A percentile compares a stretch with the other conserved stretches of the same genome.
Conservation (phyloP, 306 rosid genomes). For the Citrullus colocynthis region DNA sequence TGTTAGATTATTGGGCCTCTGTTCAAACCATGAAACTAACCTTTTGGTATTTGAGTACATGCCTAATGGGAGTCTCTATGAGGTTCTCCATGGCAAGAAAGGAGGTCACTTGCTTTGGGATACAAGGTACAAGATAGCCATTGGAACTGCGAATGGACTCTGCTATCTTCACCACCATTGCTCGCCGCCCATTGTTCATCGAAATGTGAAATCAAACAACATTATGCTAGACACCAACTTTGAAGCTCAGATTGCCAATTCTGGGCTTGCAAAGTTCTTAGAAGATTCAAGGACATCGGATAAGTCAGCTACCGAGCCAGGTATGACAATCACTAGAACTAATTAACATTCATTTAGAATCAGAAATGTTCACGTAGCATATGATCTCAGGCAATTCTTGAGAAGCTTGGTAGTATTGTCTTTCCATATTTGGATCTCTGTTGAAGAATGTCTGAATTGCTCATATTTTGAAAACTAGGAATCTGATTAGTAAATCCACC, state of each 20-base stretch:
- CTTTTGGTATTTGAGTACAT: slow-evolving; percentile 86
- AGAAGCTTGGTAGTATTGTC: background rate
- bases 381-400: background rate
- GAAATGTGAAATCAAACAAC: slow-evolving; percentile 85
- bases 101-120: slow-evolving; percentile 94
- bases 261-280: slow-evolving; percentile 88
- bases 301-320: background rate
- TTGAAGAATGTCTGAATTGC: background rate
- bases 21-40: slow-evolving; percentile 87
- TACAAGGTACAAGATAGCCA: slow-evolving; percentile 73
- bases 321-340: background rate
- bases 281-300: slow-evolving; percentile 81
- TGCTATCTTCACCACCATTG: slow-evolving; percentile 93
- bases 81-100: slow-evolving; percentile 94
- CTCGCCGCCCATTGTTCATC: slow-evolving; percentile 76
- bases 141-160: slow-evolving; percentile 88
- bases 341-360: background rate
- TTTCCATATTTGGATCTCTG: background rate
- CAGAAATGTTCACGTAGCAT: background rate
- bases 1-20: slow-evolving; percentile 72
- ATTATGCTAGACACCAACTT: slow-evolving; percentile 67
- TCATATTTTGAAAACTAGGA: background rate
- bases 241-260: slow-evolving; percentile 93
- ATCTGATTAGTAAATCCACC: background rate
- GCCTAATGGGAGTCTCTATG: slow-evolving; percentile 94